Evolutionary conservation across 1,139 yeast species (phyloP).

Genomic region (Zygoascus hellenicus): DNA sequence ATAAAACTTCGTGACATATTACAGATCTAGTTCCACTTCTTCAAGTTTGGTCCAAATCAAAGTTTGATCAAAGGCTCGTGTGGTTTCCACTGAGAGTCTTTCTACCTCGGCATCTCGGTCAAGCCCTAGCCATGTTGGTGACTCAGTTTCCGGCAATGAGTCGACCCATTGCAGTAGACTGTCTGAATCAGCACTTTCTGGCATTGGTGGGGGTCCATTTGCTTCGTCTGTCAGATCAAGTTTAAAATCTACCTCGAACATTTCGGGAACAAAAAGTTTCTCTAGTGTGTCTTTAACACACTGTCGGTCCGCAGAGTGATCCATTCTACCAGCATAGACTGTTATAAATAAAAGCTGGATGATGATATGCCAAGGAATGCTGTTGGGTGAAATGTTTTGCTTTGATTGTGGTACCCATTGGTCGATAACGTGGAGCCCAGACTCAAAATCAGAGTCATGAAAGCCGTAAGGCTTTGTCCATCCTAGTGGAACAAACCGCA

Average conservation of each 20-base stretch:
- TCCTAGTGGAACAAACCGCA: conserved; percentile 58
- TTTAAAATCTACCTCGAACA: conserved; percentile 37
- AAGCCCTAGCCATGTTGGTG: conserved; percentile 61
- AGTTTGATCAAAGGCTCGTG: no score
- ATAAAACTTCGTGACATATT: no score
- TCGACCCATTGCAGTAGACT: conserved; percentile 49
- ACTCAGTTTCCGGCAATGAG: conserved; percentile 51
- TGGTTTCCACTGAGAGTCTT: conserved; percentile 20
- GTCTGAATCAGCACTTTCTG: conserved; percentile 43
- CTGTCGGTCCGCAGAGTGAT: conserved; percentile 41
- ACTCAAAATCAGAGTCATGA: conserved; percentile 66
- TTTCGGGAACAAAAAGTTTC: conserved; percentile 31
- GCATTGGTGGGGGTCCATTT: conserved; percentile 34
- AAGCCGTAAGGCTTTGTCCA: conserved; percentile 60
- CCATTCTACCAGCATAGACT: conserved; percentile 72
- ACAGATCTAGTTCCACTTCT: no score
- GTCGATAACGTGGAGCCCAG: conserved; percentile 44
- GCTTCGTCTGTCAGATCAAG: conserved; percentile 27
- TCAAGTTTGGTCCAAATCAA: no score
- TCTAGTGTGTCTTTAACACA: conserved; percentile 30
- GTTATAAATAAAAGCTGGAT: conserved; percentile 47
- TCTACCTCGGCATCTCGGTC: conserved; percentile 40
- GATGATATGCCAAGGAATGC: conserved; percentile 55
- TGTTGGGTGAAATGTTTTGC: conserved; percentile 43
- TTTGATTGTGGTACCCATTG: conserved; percentile 36